Evolutionary conservation across 345 rosid species (phyloP), one percentile per base, ranked within the genome.

Genomic region (Salix purpurea): DNA sequence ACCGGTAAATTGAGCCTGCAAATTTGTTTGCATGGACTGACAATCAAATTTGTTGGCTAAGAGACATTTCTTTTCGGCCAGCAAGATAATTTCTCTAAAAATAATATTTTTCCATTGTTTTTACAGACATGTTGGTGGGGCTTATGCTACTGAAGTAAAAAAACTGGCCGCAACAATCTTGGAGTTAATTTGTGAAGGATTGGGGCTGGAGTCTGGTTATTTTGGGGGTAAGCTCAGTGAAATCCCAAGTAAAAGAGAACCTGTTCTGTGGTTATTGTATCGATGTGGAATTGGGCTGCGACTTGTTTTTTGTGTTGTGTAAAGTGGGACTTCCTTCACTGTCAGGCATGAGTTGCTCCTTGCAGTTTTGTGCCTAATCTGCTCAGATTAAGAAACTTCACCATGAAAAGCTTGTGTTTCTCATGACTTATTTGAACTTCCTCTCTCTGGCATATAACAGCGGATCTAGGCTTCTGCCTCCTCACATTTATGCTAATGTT

Each of bases 141-240:
- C 30, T 28, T 28, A 28, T 28, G 30, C 30, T 28, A 28, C 30
- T 28, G 30, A 28, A 28, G 30, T 28, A 28, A 0, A 28, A 28
- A 28, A 28, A 28, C 24, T 80, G 69, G 65, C 56, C 2, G 15
- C 48, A 12, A 32, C 65, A 71, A 71, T 83, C n/a, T 23, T 84
- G 74, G 70, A 75, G 28, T 34, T 80, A 11, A 67, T 83, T n/a
- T 39, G 70, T 69, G 70, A 83, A 65, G 85, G 84, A 24, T 67
- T 78, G 19, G 52, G 67, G 39, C 62, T 83, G 10, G 65, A 46
- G 9, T 8, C 23, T 0, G 73, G 56, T 1, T 70, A 62, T n/a
- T 72, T 78, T 15, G 10, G 24, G 6, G 28, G 56, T 23, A 64
- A 65, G n/a, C 67, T 62, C 11, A 68, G 72, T 15, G 50, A 65